Conservation (phyloP, 2,329 filamentous ascomycete species). For the Alternaria arborescens region DNA sequence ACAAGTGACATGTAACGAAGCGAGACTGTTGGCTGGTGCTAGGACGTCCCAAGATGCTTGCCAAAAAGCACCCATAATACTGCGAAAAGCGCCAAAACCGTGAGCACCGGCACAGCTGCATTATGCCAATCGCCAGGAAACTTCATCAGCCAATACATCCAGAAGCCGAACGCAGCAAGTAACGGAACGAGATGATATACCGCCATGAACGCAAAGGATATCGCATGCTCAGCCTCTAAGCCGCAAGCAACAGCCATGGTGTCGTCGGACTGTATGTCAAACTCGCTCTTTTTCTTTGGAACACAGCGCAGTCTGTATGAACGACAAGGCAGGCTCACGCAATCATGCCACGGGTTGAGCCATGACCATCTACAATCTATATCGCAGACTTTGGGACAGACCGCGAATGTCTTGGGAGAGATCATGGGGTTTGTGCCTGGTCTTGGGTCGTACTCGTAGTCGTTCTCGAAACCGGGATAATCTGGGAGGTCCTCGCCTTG, state of each 20-base stretch:
- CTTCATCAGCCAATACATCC: slow-evolving; percentile 10
- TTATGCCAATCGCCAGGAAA: slow-evolving; percentile 7
- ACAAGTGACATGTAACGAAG: not conserved
- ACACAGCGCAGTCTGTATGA: no score
- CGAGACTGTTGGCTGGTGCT: not conserved
- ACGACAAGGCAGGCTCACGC: no score
- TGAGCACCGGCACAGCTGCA: slow-evolving; percentile 4
- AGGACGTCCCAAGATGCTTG: not conserved
- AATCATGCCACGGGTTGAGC: not conserved
- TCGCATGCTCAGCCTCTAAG: not conserved
- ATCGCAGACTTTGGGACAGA: not conserved
- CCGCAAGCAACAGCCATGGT: not conserved
- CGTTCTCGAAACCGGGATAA: no score
- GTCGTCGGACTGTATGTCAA: no score
- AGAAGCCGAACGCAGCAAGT: slow-evolving; percentile 6
- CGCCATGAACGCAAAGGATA: not conserved
- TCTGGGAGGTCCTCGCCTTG: not conserved
- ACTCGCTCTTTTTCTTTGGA: no score
- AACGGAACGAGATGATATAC: slow-evolving; percentile 7
- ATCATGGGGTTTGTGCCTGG: not conserved
- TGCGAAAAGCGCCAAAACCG: slow-evolving; percentile 6
- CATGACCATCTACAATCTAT: not conserved
- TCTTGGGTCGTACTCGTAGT: not conserved
- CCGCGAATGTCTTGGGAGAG: not conserved
- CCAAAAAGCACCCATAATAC: slow-evolving; percentile 5